Evolutionary conservation across 345 rosid genomes (phyloP), one percentile per base, ranked within the genome.

Genomic region (Iberis pinnata): DNA sequence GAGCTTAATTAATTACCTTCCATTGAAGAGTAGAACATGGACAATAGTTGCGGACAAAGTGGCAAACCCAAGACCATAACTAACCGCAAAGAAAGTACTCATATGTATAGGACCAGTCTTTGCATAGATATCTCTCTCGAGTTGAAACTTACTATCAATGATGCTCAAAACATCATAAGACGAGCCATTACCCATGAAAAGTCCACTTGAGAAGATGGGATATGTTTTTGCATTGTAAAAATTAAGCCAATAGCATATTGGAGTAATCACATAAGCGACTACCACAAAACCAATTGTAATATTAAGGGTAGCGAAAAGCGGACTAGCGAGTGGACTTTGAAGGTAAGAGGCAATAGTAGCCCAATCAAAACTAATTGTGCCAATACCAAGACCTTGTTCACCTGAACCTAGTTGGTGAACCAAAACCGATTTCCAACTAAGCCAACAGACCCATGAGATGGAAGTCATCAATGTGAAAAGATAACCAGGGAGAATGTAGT

Each of bases 371-470:
- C 82, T 93, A 13, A 89, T 12, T 0, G 95, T 60, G 4, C 84
- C 95, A 26, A 89, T 56, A 27, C 97, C 97, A 0, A 89, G 89
- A 18, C 95, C 97, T 0, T 50, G 33, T 39, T 71, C 45, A 22
- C 97, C 97, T 1, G 97, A 89, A 16, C 97, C 97, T 1, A 89
- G 68, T 52, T 89, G 97, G 40, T 89, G 80, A 12, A 74, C 81
- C 1, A 78, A 52, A 39, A 89, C 68, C 1, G 93, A 86, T 35
- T 74, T 78, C 12, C 89, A 83, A 26, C 73, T 73, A 10, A 83
- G 20, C 93, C 93, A 89, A 43, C 95, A 89, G 0, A 89, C 73
- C 88, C 95, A 89, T 36, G 97, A 86, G 24, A 83, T 47, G 4
- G 89, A 61, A 42, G 89, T 75, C 38, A 86, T 19, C 52, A 67